These are phyloP conservation scores for Pyrus bretschneideri DNA, from an alignment of 306 rosid species.

Conservation along the genomic window DNA sequence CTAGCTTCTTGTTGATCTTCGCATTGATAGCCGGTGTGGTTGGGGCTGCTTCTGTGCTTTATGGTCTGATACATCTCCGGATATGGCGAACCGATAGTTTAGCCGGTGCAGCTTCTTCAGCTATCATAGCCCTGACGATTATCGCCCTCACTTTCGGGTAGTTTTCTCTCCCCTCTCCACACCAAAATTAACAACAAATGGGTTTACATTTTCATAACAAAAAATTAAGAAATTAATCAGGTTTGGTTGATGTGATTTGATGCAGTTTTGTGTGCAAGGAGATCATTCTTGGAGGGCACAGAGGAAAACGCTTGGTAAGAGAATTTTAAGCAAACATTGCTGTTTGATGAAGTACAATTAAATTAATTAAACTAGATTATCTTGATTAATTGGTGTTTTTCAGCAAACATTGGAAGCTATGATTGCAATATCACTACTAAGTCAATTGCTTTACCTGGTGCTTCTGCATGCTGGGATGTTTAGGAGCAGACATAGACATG, in stretches of 20 bases:
- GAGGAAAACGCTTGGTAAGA: constrained; percentile 39
- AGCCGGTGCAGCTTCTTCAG: constrained; percentile 20
- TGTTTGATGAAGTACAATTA: background rate
- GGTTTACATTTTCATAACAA: too few relatives aligned
- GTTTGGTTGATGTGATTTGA: background rate
- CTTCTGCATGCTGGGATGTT: constrained; percentile 32
- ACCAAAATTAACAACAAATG: background rate
- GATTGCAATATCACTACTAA: constrained; percentile 23
- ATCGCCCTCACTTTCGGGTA: constrained; percentile 37
- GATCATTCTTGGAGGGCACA: constrained; percentile 22
- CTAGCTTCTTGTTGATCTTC: constrained; percentile 32
- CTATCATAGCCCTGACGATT: constrained; percentile 24
- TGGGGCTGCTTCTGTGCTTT: constrained; percentile 25
- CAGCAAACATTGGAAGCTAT: constrained; percentile 30
- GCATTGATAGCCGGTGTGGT: constrained; percentile 27
- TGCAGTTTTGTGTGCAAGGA: constrained; percentile 34
- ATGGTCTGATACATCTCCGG: constrained; percentile 27
- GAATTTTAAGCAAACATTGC: background rate
- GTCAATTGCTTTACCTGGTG: constrained; percentile 29
- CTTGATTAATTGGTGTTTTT: background rate
- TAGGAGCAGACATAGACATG: constrained; percentile 21
- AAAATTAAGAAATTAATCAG: background rate
- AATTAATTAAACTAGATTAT: background rate
- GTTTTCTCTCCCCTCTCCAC: background rate
- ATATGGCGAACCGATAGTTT: constrained; percentile 30